Conservation (phyloP, 2,329 filamentous ascomycete species). For the Pseudogymnoascus sp. region DNA sequence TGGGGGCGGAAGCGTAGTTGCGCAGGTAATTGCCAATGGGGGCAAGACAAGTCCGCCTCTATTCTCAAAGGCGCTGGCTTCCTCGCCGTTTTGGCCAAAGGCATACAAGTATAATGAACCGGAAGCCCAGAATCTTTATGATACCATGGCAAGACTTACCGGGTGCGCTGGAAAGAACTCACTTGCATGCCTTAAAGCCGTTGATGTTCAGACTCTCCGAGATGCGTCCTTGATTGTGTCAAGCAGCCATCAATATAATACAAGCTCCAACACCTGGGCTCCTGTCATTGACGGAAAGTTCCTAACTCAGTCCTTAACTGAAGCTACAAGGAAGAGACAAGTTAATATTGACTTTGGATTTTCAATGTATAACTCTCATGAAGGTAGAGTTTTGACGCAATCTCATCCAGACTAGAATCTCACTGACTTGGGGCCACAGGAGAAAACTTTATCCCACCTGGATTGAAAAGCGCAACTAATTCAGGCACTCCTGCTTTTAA, state of each 20-base stretch:
- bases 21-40: conserved; percentile 43
- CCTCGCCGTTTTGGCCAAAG: conserved; percentile 46
- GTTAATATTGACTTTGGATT: conserved; percentile 42
- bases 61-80: conserved; percentile 44
- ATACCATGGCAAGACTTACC: conserved; percentile 35
- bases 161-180: conserved; percentile 38
- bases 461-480: conserved; percentile 32
- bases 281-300: conserved; percentile 53
- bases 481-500: conserved; percentile 40
- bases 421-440: conserved; percentile 28
- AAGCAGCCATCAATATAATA: conserved; percentile 44
- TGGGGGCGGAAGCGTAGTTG: conserved; percentile 45
- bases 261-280: conserved; percentile 51
- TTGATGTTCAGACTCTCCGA: conserved; percentile 45
- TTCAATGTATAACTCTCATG: conserved; percentile 55
- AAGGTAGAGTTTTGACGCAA: conserved; percentile 26
- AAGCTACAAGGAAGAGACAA: conserved; percentile 31
- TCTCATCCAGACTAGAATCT: background rate
- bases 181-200: conserved; percentile 46
- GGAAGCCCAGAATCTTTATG: conserved; percentile 39
- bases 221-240: conserved; percentile 44
- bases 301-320: conserved; percentile 39
- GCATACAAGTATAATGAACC: conserved; percentile 44
- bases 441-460: conserved; percentile 51
- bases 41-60: conserved; percentile 35